Conservation (phyloP, 352 stramenopile genomes). For the Blastocystis sp. region DNA sequence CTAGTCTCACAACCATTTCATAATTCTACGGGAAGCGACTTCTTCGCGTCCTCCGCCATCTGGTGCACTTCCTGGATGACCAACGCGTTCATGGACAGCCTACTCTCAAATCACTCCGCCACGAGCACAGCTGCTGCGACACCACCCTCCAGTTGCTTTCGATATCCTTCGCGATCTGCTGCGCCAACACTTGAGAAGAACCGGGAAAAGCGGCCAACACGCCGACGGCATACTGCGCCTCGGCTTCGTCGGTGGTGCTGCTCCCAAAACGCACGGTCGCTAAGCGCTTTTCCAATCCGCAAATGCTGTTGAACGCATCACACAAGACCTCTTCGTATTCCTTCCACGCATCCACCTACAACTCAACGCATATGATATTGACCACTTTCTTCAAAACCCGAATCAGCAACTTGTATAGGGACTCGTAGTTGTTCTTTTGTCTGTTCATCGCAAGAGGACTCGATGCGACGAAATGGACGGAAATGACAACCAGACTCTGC, state of each 20-base stretch:
- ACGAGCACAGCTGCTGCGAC: conserved; percentile 38
- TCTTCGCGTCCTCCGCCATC: conserved; percentile 19
- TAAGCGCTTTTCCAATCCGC: conserved; percentile 24
- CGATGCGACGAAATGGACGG: background rate
- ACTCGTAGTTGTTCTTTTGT: conserved; percentile 9
- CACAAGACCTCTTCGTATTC: conserved; percentile 57
- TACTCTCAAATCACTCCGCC: background rate
- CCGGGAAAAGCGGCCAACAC: conserved; percentile 14
- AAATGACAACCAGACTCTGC: background rate
- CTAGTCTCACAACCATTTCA: background rate
- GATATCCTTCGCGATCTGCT: conserved; percentile 32
- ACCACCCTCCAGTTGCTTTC: conserved; percentile 49
- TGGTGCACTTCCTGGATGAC: conserved; percentile 48
- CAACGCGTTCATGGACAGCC: conserved; percentile 20
- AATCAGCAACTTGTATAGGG: conserved; percentile 37
- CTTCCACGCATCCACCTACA: conserved; percentile 52
- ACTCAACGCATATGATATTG: background rate
- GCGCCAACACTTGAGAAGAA: conserved; percentile 7
- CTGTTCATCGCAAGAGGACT: conserved; percentile 8
- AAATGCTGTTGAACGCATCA: conserved; percentile 43
- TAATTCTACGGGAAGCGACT: conserved; percentile 11
- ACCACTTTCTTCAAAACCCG: conserved; percentile 59
- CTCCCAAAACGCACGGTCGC: background rate
- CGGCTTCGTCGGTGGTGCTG: conserved; percentile 9
- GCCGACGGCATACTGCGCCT: conserved; percentile 15